Percentiles rank a stretch among this genome's conserved stretches.
phyloP scores from a whole-genome alignment of 805 yeast species.

The Schwanniomyces polymorphus region DNA sequence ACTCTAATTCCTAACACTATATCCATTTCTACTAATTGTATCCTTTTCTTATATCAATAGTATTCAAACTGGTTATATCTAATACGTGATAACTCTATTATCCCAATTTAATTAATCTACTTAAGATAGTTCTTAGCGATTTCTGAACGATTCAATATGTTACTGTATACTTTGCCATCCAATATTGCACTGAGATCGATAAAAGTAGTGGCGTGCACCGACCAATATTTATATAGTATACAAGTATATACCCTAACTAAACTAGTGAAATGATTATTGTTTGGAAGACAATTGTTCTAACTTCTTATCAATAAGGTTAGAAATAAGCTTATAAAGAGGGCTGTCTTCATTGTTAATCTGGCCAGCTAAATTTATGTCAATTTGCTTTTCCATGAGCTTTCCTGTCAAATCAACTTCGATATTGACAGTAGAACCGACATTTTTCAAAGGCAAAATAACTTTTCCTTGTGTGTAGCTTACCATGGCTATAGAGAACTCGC shows the following conservation, averaged over 20 bases:
- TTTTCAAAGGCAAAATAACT: conserved; percentile 71
- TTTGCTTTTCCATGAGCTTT: conserved; percentile 86
- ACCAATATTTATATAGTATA: not conserved
- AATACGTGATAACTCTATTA: not conserved
- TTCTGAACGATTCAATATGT: not conserved
- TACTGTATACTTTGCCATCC: conserved; percentile 1
- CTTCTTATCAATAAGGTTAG: conserved; percentile 30
- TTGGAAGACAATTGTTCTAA: conserved; percentile 11
- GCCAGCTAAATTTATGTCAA: conserved; percentile 53
- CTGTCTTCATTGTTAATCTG: conserved; percentile 53
- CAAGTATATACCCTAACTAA: not conserved
- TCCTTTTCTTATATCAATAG: not conserved
- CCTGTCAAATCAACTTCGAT: conserved; percentile 96
- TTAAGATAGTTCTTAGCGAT: not conserved
- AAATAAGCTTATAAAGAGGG: conserved; percentile 49
- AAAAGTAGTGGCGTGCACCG: not conserved
- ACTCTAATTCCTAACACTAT: conserved; percentile 84
- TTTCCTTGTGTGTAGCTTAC: conserved; percentile 85
- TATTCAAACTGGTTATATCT: not conserved
- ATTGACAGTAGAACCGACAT: conserved; percentile 67
- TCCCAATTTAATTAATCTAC: not conserved
- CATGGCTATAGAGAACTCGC: conserved; percentile 81
- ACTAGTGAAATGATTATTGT: not conserved
- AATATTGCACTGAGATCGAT: conserved; percentile 1
- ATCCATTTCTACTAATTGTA: conserved; percentile 58